Base-by-base conservation (phyloP, 139 green algal species). In the Ettlia oleoabundans region DNA sequence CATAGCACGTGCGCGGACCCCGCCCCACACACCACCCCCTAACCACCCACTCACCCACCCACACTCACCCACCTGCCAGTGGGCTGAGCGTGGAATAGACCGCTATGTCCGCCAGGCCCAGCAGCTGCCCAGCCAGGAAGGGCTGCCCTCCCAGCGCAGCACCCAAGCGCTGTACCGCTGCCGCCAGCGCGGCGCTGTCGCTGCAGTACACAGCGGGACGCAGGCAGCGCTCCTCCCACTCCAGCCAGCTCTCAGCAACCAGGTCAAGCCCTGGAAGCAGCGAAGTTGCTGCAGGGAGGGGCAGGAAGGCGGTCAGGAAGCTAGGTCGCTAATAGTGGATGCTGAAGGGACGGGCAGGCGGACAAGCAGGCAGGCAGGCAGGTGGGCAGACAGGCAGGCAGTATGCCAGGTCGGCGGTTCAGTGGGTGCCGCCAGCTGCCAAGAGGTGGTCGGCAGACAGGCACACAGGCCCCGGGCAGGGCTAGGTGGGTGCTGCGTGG, bases 181-280 rank as follows among this genome's bases (percentile, higher is more conserved):
- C 42, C 26, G 40, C 71, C 32, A 88, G 72, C 43, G 43, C 76
- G 30, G 72, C 82, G 42, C 72, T 62, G 19, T 77, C 69, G 55
- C 68, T 42, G 42, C 81, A 42, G 53, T 89, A 81, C 4, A 86
- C 73, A 4, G 89, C 85, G 0, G 89, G 86, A 0, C 90, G 89
- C 81, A 95, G 84, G 0, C 78, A 37, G 4, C 18, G 41, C 30
- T 90, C 92, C 62, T 95, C 88, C 86, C 87, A 94, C 37, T 94
- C 89, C 28, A 95, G 41, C 92, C 92, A 95, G 18, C 80, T 63
- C 28, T 91, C 79, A 10, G n/a, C 30, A 30, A 24, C 19, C 28
- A 88, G 64, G 62, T 85, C 70, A 13, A 81, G 38, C 35, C 63
- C 33, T 10, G 51, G 52, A 33, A 61, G 32, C 58, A 80, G 53